phyloP scores from a whole-genome alignment of 148 eudicot species.

The Beta vulgaris region DNA sequence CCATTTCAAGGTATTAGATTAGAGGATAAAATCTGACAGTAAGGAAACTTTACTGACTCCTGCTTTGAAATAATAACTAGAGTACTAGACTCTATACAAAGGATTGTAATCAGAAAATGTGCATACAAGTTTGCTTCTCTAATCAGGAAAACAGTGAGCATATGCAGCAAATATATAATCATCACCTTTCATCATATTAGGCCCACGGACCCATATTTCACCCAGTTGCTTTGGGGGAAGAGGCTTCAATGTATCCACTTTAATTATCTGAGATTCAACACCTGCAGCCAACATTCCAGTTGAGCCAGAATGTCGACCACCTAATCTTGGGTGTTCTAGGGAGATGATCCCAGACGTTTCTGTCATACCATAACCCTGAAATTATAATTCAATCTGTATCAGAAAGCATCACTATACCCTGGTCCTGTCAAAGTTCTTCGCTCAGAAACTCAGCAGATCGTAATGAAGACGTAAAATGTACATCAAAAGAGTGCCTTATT shows the following conservation, averaged over 20 bases:
- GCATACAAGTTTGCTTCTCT: neutral
- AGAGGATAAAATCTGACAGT: neutral
- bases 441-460: neutral
- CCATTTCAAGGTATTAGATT: neutral
- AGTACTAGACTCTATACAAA: too few relatives aligned
- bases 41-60: neutral
- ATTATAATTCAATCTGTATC: constrained; percentile 3
- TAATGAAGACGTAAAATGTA: neutral
- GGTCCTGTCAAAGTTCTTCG: too few relatives aligned
- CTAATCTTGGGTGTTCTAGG: constrained; percentile 44
- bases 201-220: constrained; percentile 83
- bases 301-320: constrained; percentile 69
- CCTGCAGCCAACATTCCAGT: constrained; percentile 62
- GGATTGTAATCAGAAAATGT: neutral
- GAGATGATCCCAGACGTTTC: constrained; percentile 71
- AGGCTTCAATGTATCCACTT: constrained; percentile 61
- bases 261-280: constrained; percentile 59
- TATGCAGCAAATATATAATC: neutral
- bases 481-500: neutral
- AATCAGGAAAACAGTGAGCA: neutral
- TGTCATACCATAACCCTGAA: constrained; percentile 90
- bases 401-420: neutral
- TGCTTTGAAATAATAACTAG: neutral
- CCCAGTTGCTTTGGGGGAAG: constrained; percentile 69
- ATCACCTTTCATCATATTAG: constrained; percentile 72